Base-by-base conservation (phyloP, 106 monocot genomes). In the Amphibolis antarctica region DNA sequence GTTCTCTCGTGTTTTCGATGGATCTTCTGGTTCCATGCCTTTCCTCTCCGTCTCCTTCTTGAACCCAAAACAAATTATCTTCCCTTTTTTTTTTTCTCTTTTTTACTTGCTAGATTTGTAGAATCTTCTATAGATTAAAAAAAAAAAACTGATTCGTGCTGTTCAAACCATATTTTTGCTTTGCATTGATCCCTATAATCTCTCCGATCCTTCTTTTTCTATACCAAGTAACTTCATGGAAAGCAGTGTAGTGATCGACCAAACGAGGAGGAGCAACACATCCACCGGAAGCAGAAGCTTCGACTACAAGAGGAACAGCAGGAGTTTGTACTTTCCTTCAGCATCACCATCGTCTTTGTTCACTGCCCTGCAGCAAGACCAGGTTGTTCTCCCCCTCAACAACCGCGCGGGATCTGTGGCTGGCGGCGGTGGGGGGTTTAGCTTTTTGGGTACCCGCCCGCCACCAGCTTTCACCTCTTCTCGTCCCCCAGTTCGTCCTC, bases 371-470 rank as follows among this genome's bases (percentile, higher is more conserved):
- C 57, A 58, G 26, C 68, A 53, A 15, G 57, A 58, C 14, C 43
- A 58, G 56, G 44, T 46, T 1, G 28, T 46, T 19, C 20, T 47
- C 12, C 59, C 60, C 28, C 60, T 49, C 12, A 26, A 50, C 26
- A 56, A 18, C 18, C 68, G 18, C 3, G 53, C 36, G 17, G 23
- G 25, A n/a, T n/a, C 6, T n/a, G 48, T 57, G 17, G 58, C 46
- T 1, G 47, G 48, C 57, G 24, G 24, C 26, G 42, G 4, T 51
- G 51, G 31, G 2, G 51, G 26, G 25, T 6, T 54, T 6, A 59
- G 73, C 42, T 66, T 52, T 42, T 72, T 64, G 26, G 47, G 50
- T 17, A 10, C 71, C 58, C 66, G 27, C 27, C 62, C 49, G 18
- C 63, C 64, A 18, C 55, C 30, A 17, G 21, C 52, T n/a, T n/a